These are phyloP conservation scores for Trichoderma atrobrunneum DNA, from an alignment of 2,329 filamentous ascomycete genomes.

Conservation along the genomic window DNA sequence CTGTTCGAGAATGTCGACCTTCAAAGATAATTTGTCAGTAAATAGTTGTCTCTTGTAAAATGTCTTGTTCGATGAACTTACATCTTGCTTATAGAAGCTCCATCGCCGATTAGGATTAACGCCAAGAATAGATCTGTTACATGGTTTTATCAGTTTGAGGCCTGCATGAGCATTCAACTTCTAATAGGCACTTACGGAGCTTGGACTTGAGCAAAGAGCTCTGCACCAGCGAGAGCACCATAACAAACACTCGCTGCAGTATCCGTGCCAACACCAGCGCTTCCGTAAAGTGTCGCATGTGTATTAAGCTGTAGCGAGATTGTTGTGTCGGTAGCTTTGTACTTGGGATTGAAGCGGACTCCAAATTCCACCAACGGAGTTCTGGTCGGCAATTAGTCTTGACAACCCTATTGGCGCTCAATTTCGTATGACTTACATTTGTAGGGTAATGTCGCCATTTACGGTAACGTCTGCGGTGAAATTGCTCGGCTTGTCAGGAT, in stretches of 20 bases:
- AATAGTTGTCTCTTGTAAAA: neutral
- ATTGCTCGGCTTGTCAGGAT: neutral
- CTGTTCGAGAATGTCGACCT: neutral
- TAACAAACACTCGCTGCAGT: neutral
- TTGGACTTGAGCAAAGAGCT: neutral
- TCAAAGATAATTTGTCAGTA: neutral
- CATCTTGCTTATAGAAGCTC: neutral
- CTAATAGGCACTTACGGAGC: neutral
- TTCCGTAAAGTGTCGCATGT: neutral
- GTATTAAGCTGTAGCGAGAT: neutral
- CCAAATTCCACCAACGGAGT: neutral
- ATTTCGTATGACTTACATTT: neutral
- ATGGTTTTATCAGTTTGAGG: neutral
- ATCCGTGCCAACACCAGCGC: neutral
- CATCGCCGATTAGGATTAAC: neutral
- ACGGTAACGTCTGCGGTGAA: neutral
- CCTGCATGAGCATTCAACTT: neutral
- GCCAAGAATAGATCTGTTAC: neutral
- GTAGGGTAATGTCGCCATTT: neutral
- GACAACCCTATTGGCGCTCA: neutral
- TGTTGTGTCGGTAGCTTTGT: neutral
- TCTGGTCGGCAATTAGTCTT: neutral
- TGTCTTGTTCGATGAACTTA: neutral
- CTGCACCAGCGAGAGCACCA: neutral
- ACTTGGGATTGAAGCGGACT: neutral